Base-by-base conservation (phyloP, 768 basidiomycete genomes). In the Dictyophora rubrovolvata region DNA sequence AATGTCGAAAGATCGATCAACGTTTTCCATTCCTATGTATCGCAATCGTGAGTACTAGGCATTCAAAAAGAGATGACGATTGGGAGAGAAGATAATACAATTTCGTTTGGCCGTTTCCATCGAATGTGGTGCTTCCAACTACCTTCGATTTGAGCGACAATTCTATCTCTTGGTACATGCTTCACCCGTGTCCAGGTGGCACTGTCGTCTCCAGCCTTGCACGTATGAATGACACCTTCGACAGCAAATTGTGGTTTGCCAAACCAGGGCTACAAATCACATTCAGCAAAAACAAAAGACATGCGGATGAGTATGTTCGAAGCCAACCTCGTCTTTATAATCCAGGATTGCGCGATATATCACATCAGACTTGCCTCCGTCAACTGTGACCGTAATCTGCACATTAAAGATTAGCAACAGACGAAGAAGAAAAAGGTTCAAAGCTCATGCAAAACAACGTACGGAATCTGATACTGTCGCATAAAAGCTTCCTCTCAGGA, bases 291-390 rank as follows among this genome's bases (percentile, higher is more conserved):
- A 62, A 52, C 61, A 60, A 37, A 55, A 33, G 1, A 11, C 22
- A 18, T 17, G 18, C 5, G 46, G 1, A 8, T 59, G 65, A n/a
- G 2, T 33, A 12, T 7, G 28, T 28, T 37, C 12, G 53, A 47
- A 35, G 67, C 84, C 48, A 60, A 89, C 89, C 83, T 99, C 94
- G 68, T 99, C 96, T 73, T 93, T 93, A 74, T 95, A 98, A 66
- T 94, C 91, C 59, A 96, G 82, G 64, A 98, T 78, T 3, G 92
- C 79, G 61, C 94, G 79, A 65, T 89, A 83, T 67, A 79, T 81
- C 62, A 67, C 53, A 62, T 79, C 73, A 14, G 77, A 75, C 60
- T 78, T 80, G 1, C 84, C 84, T 5, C 89, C 87, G 18, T 77
- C 77, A 69, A 90, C 93, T 34, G 90, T 93, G 64, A 95, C 82